Conservation (phyloP, 2,329 filamentous ascomycete genomes). For the Apiospora sp. region DNA sequence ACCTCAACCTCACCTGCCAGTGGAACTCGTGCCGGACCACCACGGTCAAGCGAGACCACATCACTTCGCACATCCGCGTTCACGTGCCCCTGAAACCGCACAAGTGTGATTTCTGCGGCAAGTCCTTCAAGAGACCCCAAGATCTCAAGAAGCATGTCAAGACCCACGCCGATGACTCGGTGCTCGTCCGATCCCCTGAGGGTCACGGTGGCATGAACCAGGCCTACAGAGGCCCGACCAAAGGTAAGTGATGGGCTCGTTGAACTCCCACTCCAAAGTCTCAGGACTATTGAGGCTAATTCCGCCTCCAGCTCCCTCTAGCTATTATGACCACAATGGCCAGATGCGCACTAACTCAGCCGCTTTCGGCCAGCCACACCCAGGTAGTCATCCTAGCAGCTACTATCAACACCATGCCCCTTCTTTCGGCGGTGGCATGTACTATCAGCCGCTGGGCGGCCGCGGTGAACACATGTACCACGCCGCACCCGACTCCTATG, state of each 20-base stretch:
- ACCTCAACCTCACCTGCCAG: slow-evolving; percentile 94
- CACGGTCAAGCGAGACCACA: slow-evolving; percentile 98
- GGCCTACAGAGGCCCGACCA: slow-evolving; percentile 62
- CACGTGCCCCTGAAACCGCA: slow-evolving; percentile 99
- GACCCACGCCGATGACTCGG: slow-evolving; percentile 96
- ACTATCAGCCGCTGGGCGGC: slow-evolving; percentile 72
- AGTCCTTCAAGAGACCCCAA: slow-evolving; percentile 98
- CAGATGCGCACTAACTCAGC: slow-evolving; percentile 66
- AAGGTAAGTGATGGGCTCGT: slow-evolving; percentile 53
- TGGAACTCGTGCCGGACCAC: slow-evolving; percentile 97
- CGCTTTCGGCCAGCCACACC: slow-evolving; percentile 57
- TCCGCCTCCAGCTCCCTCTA: slow-evolving; percentile 56
- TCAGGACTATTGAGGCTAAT: slow-evolving; percentile 51
- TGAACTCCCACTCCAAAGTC: slow-evolving; percentile 34
- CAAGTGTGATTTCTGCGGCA: slow-evolving; percentile 98
- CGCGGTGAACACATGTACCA: slow-evolving; percentile 71
- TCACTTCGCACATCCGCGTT: slow-evolving; percentile 97
- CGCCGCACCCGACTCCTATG: slow-evolving; percentile 56
- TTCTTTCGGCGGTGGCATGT: slow-evolving; percentile 75
- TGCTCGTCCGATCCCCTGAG: slow-evolving; percentile 65
- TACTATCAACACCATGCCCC: slow-evolving; percentile 63
- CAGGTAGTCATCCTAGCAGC: slow-evolving; percentile 62
- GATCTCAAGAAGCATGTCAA: slow-evolving; percentile 99
- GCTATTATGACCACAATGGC: slow-evolving; percentile 71
- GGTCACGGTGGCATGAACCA: slow-evolving; percentile 57